Evolutionary conservation across 768 basidiomycete species (phyloP), one percentile per base, ranked within the genome.

Genomic region (Podaxis rugospora): DNA sequence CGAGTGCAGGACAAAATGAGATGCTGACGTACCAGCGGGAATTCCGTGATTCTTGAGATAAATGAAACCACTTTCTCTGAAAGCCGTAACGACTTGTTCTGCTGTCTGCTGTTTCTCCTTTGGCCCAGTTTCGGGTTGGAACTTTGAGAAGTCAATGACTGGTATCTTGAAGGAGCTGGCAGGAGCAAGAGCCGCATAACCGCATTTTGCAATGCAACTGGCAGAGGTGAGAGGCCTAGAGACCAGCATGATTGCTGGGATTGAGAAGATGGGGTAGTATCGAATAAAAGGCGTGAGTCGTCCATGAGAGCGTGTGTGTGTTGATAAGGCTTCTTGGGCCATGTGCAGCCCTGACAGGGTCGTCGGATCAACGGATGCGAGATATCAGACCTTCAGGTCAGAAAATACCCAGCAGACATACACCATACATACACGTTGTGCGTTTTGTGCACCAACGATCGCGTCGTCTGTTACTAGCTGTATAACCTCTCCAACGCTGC

Each of bases 41-140:
- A 94, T 85, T 1, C 91, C 90, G 73, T 93, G 90, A 42, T 84
- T 83, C 23, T 78, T 77, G 39, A 95, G 75, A 71, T 94, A 94
- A 49, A 93, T 79, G 67, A 94, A 94, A 0, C 92, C 90, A 59
- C 86, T 86, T 58, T 88, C 81, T 67, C 87, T 92, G 76, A 92
- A 91, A 0, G 89, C 93, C 40, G 80, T 79, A 37, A 90, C 90
- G 37, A 95, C 81, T 64, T 86, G 81, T 49, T 81, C 75, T 2
- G 93, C 90, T 0, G 85, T 82, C 5, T 77, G 69, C 61, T 82
- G 80, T 74, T 84, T 89, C 67, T 90, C 86, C 10, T 25, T 47
- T 14, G 59, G 52, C 9, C 52, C 7, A 13, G 75, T 72, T 1
- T 67, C 53, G 0, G 84, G 79, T n/a, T 73, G 67, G 69, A 88